phyloP scores from a whole-genome alignment of 148 eudicot genomes.

The Silene conica region DNA sequence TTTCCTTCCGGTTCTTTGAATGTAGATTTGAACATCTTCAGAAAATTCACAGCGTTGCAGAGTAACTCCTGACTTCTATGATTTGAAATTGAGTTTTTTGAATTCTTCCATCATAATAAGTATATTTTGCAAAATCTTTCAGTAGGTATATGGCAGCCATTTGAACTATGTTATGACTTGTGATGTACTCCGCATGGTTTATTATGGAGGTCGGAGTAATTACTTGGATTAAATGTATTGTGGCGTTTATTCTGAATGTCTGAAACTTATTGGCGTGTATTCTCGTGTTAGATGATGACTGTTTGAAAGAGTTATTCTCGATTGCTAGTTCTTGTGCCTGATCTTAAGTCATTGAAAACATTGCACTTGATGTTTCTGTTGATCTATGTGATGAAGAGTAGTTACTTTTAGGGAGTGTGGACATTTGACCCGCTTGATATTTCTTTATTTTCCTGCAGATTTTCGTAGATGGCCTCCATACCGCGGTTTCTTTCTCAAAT shows the following conservation, averaged over 20 bases:
- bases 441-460: constrained; percentile 14
- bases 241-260: neutral
- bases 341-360: neutral
- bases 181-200: neutral
- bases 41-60: neutral
- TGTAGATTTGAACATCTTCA: neutral
- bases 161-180: neutral
- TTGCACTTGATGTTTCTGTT: neutral
- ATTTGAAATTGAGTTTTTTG: neutral
- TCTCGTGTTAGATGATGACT: neutral
- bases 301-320: neutral
- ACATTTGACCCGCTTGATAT: neutral
- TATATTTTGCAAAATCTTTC: neutral
- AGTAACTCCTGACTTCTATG: neutral
- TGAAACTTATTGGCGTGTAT: neutral
- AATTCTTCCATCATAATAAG: neutral
- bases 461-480: constrained; percentile 13
- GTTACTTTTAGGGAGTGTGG: neutral
- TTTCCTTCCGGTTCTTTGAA: too few species aligned
- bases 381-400: neutral
- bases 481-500: constrained; percentile 3
- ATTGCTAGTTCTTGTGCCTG: neutral
- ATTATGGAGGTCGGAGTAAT: neutral
- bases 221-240: neutral
- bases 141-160: neutral